Evolutionary conservation across 306 rosid species (phyloP), one percentile per base, ranked within the genome.

Genomic region (Glycine soja): DNA sequence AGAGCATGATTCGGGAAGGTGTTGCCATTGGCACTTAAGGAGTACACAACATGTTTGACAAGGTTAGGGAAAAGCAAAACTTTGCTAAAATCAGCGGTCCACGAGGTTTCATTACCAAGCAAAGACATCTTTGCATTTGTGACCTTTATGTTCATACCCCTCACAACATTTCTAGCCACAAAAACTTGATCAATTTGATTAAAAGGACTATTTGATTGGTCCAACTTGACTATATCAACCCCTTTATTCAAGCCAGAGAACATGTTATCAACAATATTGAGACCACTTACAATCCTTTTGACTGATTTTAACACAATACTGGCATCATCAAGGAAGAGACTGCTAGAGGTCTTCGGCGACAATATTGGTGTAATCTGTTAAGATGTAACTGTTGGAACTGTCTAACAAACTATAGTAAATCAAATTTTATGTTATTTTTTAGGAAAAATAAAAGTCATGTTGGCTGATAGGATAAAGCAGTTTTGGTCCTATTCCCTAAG

Each of bases 311-410:
- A 67, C 2, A 89, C 85, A 72, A 95, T 65, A 8, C 82, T 81
- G 1, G 97, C 97, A 46, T 93, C 94, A 14, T 97, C 99, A n/a
- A 93, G 92, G 88, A 95, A 95, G 69, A 95, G 91, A 2, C 78
- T 88, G 36, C 93, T 86, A 5, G 97, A 80, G 99, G 74, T 95
- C 99, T 86, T 95, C 99, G 7, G 92, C 94, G 14, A 95, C 94
- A 46, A 95, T 91, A 0, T 90, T 92, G 3, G 97, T 95, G 87
- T 77, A 95, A 56, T 95, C 99, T 90, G n/a, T n/a, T n/a, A n/a
- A n/a, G n/a, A 95, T 54, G 81, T 95, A 95, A 54, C 90, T n/a
- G n/a, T n/a, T n/a, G n/a, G n/a, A n/a, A n/a, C n/a, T n/a, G n/a
- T n/a, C n/a, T n/a, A n/a, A n/a, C n/a, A n/a, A n/a, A n/a, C n/a